Percentiles rank a stretch among this genome's conserved stretches.
phyloP scores from a whole-genome alignment of 306 rosid genomes.

The Inga leiocalycina region DNA sequence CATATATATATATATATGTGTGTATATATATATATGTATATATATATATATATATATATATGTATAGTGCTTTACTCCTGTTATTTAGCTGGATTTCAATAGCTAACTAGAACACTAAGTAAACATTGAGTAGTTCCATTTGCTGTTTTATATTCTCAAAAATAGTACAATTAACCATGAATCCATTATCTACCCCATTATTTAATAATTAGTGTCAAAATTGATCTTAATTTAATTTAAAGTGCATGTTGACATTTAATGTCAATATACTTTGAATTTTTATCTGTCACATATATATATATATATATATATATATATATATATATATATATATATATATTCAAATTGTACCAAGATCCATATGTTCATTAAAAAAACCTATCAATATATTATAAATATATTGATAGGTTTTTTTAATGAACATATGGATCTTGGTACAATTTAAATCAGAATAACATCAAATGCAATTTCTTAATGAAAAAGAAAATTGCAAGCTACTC shows the following conservation, averaged over 20 bases:
- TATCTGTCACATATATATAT: neutral
- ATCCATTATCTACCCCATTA: neutral
- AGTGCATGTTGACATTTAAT: neutral
- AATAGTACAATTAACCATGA: neutral
- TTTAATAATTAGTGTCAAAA: neutral
- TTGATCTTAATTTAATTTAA: neutral
- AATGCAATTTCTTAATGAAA: neutral
- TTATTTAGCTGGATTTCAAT: conserved; percentile 12
- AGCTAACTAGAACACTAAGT: neutral
- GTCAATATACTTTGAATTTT: neutral
- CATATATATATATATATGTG: too few species aligned
- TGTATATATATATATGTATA: too few species aligned
- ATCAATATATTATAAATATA: neutral
- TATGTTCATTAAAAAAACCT: too few species aligned
- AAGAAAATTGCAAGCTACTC: neutral
- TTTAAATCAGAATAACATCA: neutral
- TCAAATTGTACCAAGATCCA: too few species aligned
- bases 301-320: neutral
- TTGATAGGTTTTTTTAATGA: neutral
- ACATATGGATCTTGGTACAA: neutral
- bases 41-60: too few species aligned
- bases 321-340: too few species aligned
- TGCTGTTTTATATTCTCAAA: neutral
- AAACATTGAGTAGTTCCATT: neutral
- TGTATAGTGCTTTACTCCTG: neutral